These are phyloP conservation scores for Fusarium incarnatum DNA, from an alignment of 2,329 filamentous ascomycete species.

Conservation along the genomic window DNA sequence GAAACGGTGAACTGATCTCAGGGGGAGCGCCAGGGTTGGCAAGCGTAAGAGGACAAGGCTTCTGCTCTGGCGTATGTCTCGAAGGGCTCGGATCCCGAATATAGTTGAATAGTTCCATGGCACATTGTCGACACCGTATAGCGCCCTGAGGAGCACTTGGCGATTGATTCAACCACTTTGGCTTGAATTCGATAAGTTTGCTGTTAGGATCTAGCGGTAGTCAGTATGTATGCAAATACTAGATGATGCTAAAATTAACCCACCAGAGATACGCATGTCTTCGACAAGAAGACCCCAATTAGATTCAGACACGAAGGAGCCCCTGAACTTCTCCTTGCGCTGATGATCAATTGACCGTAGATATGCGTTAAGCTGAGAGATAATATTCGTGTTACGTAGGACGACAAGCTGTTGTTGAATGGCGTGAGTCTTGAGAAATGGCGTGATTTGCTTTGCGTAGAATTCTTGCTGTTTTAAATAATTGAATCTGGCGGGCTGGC, in stretches of 20 bases:
- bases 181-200: slow-evolving; percentile 78
- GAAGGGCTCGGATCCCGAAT: slow-evolving; percentile 51
- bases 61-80: slow-evolving; percentile 51
- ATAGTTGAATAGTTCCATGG: slow-evolving; percentile 58
- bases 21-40: slow-evolving; percentile 61
- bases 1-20: slow-evolving; percentile 57
- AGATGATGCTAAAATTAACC: slow-evolving; percentile 2
- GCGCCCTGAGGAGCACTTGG: slow-evolving; percentile 73
- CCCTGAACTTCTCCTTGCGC: slow-evolving; percentile 60
- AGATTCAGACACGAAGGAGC: slow-evolving; percentile 63
- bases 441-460: slow-evolving; percentile 51
- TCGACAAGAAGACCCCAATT: slow-evolving; percentile 78
- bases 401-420: slow-evolving; percentile 55
- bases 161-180: slow-evolving; percentile 85
- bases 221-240: slow-evolving; percentile 3
- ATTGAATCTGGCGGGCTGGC: slow-evolving; percentile 51
- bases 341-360: slow-evolving; percentile 62
- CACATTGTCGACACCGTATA: slow-evolving; percentile 80
- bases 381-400: slow-evolving; percentile 51
- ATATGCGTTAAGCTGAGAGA: slow-evolving; percentile 63
- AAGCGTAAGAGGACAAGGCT: slow-evolving; percentile 75
- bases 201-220: slow-evolving; percentile 45
- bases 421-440: slow-evolving; percentile 51
- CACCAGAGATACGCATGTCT: slow-evolving; percentile 69
- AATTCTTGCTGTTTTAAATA: slow-evolving; percentile 55